phyloP scores from a whole-genome alignment of 352 stramenopile species.

The Phytophthora europaea region DNA sequence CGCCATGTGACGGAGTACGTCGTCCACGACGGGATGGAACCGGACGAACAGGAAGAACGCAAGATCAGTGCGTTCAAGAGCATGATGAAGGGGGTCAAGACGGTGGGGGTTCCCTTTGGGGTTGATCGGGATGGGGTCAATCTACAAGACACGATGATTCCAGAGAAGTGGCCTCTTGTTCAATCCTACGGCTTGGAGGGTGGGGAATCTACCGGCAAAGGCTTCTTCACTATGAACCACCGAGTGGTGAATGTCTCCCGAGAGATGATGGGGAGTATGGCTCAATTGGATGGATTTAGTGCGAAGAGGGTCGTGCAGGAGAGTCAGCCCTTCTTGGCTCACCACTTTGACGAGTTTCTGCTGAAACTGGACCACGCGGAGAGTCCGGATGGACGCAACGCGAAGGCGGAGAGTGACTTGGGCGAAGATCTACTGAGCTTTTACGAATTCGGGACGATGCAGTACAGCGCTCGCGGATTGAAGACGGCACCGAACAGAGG shows the following conservation, averaged over 20 bases:
- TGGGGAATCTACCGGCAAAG: slow-evolving; percentile 39
- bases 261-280: slow-evolving; percentile 48
- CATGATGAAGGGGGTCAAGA: slow-evolving; percentile 60
- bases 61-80: slow-evolving; percentile 75
- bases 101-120: slow-evolving; percentile 72
- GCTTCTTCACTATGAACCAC: slow-evolving; percentile 87
- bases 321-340: slow-evolving; percentile 57
- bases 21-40: slow-evolving; percentile 72
- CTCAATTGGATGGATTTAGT: slow-evolving; percentile 63
- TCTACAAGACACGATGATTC: slow-evolving; percentile 60
- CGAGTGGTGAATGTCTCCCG: slow-evolving; percentile 64
- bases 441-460: slow-evolving; percentile 86
- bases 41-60: slow-evolving; percentile 72
- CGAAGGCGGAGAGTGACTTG: slow-evolving; percentile 63
- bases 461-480: slow-evolving; percentile 58
- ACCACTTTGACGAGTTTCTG: slow-evolving; percentile 78
- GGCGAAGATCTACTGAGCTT: slow-evolving; percentile 79
- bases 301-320: slow-evolving; percentile 62
- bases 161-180: slow-evolving; percentile 82
- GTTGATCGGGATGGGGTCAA: slow-evolving; percentile 41
- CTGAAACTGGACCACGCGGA: slow-evolving; percentile 77
- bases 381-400: slow-evolving; percentile 44
- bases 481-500: slow-evolving; percentile 40
- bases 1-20: slow-evolving; percentile 73
- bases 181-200: slow-evolving; percentile 75